Percentiles rank a stretch among this genome's conserved stretches.
These are phyloP conservation scores for Phytophthora kernoviae DNA, from an alignment of 352 stramenopile genomes.

Conservation along the genomic window DNA sequence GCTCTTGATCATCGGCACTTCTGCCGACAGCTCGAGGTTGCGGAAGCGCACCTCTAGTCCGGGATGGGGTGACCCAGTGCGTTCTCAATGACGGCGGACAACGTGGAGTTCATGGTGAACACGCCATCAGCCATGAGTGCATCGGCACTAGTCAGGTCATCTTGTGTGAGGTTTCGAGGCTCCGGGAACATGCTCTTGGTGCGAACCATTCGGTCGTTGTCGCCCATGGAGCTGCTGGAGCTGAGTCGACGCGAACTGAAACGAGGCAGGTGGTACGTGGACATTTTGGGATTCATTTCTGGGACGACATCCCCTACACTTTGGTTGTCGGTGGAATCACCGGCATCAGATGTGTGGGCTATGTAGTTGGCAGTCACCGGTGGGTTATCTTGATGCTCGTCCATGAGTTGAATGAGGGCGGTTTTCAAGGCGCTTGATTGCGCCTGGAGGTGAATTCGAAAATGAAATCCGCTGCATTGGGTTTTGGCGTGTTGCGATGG, in stretches of 20 bases:
- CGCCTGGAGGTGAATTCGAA: too few species aligned
- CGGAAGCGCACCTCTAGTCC: constrained; percentile 36
- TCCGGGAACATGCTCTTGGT: constrained; percentile 44
- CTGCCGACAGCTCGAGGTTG: constrained; percentile 23
- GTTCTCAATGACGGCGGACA: constrained; percentile 54
- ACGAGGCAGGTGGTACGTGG: constrained; percentile 33
- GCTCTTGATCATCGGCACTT: constrained; percentile 18
- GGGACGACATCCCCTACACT: constrained; percentile 22
- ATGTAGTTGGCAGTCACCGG: not conserved
- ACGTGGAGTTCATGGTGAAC: constrained; percentile 61
- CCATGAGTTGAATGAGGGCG: not conserved
- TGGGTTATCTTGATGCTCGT: not conserved
- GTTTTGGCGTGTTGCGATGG: too few species aligned
- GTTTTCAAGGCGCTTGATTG: too few species aligned
- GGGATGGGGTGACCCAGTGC: constrained; percentile 44
- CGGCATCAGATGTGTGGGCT: constrained; percentile 12
- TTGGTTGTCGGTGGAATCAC: constrained; percentile 18
- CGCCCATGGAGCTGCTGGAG: constrained; percentile 19
- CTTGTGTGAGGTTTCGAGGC: constrained; percentile 26
- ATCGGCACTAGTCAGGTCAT: constrained; percentile 51
- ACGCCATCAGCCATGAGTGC: constrained; percentile 55
- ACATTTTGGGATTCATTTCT: constrained; percentile 25
- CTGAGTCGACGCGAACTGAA: constrained; percentile 38
- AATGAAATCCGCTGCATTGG: too few species aligned
- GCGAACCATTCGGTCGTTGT: constrained; percentile 15